Evolutionary conservation across 345 rosid species (phyloP).

Genomic region (Physaria fendleri): DNA sequence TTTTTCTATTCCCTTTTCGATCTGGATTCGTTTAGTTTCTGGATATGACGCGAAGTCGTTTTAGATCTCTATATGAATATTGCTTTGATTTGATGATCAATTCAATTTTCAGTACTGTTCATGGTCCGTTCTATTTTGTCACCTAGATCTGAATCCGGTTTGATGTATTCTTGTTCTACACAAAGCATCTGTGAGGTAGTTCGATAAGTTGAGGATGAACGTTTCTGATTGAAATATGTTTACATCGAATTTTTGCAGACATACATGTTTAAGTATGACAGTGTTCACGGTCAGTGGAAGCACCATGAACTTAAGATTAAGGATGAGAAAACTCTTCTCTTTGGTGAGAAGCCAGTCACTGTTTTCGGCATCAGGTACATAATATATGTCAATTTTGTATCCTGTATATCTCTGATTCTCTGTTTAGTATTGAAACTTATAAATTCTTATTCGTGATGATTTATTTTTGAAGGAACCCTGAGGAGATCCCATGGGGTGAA

Average conservation of each 20-base stretch:
- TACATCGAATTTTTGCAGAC: constrained; percentile 37
- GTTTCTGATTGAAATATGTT: neutral
- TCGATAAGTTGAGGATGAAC: neutral
- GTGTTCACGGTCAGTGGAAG: constrained; percentile 79
- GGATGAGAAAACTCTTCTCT: constrained; percentile 74
- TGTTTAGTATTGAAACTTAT: neutral
- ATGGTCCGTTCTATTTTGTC: neutral
- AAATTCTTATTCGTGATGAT: neutral
- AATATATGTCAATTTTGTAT: neutral
- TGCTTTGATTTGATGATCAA: neutral
- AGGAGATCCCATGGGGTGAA: constrained; percentile 85
- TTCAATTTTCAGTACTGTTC: neutral
- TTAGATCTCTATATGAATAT: neutral
- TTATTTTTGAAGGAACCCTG: constrained; percentile 53
- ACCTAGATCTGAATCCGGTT: neutral
- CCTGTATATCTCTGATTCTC: neutral
- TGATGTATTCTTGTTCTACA: neutral
- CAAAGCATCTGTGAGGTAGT: neutral
- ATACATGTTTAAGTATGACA: constrained; percentile 84
- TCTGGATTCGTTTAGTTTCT: neutral
- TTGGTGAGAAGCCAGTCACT: constrained; percentile 63
- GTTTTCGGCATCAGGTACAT: constrained; percentile 59
- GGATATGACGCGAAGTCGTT: neutral
- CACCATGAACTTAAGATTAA: constrained; percentile 62
- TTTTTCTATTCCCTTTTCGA: neutral